phyloP scores from a whole-genome alignment of 2,329 filamentous ascomycete species.

The Parascedosporium putredinis region DNA sequence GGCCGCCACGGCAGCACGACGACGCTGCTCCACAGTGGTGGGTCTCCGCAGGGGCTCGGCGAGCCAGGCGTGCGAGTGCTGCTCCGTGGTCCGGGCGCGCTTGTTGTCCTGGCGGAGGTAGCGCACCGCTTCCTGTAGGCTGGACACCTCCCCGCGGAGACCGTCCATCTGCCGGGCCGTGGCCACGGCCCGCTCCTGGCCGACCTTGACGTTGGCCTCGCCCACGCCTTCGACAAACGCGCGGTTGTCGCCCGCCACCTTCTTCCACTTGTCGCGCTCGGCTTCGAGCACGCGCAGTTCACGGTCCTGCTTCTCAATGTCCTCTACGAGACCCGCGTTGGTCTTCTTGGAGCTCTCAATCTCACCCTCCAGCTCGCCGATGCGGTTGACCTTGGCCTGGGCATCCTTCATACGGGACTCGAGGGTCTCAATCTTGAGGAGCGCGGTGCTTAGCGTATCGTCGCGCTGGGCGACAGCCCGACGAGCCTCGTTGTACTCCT shows the following conservation, averaged over 20 bases:
- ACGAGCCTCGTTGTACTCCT: constrained; percentile 69
- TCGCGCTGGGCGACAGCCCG: constrained; percentile 63
- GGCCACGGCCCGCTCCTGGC: constrained; percentile 57
- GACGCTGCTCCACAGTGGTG: constrained; percentile 33
- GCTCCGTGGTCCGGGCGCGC: constrained; percentile 47
- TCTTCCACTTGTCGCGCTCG: constrained; percentile 62
- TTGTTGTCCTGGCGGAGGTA: constrained; percentile 59
- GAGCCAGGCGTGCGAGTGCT: constrained; percentile 47
- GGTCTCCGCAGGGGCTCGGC: constrained; percentile 47
- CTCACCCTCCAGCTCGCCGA: constrained; percentile 52
- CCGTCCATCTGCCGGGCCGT: constrained; percentile 64
- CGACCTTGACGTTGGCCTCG: constrained; percentile 40
- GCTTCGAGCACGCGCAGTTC: constrained; percentile 54
- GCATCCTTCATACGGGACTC: constrained; percentile 81
- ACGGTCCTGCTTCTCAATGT: constrained; percentile 56
- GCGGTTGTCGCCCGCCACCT: constrained; percentile 52
- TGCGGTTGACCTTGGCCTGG: constrained; percentile 62
- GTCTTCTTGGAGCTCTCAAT: constrained; percentile 42
- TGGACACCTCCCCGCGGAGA: constrained; percentile 57
- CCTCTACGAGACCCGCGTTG: constrained; percentile 45
- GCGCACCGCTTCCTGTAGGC: constrained; percentile 53
- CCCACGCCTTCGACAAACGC: constrained; percentile 33
- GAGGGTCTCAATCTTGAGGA: constrained; percentile 88
- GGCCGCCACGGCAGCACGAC: constrained; percentile 39
- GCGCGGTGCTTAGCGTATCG: constrained; percentile 72